Conservation (phyloP, 768 basidiomycete species). For the Amanita thiersii region DNA sequence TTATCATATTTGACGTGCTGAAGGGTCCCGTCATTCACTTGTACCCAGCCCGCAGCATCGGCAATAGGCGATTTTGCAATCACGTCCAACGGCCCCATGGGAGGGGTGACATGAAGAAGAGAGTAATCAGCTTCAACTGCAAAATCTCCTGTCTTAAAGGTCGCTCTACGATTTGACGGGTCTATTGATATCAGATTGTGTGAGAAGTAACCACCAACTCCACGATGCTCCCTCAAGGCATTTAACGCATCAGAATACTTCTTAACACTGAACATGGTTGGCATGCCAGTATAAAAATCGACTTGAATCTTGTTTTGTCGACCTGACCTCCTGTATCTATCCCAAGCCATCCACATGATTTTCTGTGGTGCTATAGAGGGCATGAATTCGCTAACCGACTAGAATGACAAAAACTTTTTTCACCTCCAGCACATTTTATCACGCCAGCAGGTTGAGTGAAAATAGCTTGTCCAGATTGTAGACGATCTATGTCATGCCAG, state of each 20-base stretch:
- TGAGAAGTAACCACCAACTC: slow-evolving; percentile 72
- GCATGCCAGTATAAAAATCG: slow-evolving; percentile 87
- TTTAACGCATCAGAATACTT: slow-evolving; percentile 91
- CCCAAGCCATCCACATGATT: slow-evolving; percentile 98
- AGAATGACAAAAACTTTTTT: slow-evolving; percentile 3
- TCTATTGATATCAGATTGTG: slow-evolving; percentile 80
- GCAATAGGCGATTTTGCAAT: slow-evolving; percentile 73
- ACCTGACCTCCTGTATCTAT: slow-evolving; percentile 57
- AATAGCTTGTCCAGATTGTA: slow-evolving; percentile 74
- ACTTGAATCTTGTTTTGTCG: slow-evolving; percentile 50
- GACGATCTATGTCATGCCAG: slow-evolving; percentile 73
- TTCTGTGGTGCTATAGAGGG: slow-evolving; percentile 64
- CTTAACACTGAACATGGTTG: slow-evolving; percentile 93
- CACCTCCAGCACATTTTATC: slow-evolving; percentile 91
- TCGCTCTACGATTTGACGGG: slow-evolving; percentile 62
- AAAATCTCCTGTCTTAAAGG: slow-evolving; percentile 73
- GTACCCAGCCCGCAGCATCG: slow-evolving; percentile 84
- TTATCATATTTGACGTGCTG: slow-evolving; percentile 80
- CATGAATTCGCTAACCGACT: slow-evolving; percentile 3
- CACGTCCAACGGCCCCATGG: slow-evolving; percentile 81
- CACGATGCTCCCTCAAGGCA: slow-evolving; percentile 65
- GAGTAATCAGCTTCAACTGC: slow-evolving; percentile 71
- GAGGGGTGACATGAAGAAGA: slow-evolving; percentile 80
- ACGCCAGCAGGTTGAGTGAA: slow-evolving; percentile 93
- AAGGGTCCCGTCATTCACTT: slow-evolving; percentile 73